A percentile compares a stretch with the other conserved stretches of the same genome.
These are phyloP conservation scores for Phaeosphaeriaceae sp. DNA, from an alignment of 2,329 filamentous ascomycete species.

Conservation along the genomic window DNA sequence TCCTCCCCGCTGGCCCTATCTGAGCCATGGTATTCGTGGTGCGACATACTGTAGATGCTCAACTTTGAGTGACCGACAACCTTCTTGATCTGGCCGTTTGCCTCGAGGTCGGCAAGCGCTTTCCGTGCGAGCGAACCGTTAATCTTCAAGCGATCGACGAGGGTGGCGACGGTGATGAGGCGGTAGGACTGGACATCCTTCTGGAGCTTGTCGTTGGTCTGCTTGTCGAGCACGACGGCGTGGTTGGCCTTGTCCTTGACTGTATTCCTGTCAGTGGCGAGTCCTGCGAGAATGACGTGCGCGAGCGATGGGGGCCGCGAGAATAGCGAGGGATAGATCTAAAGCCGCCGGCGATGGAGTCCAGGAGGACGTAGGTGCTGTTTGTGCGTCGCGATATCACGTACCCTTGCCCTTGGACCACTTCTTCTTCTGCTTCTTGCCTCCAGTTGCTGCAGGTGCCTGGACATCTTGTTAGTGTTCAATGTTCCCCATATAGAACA, in stretches of 20 bases:
- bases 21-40: not conserved
- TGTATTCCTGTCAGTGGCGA: conserved; percentile 54
- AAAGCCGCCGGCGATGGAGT: conserved; percentile 4
- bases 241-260: conserved; percentile 99
- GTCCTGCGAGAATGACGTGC: conserved; percentile 12
- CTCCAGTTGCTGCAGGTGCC: conserved; percentile 66
- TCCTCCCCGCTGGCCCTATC: not conserved
- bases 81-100: conserved; percentile 98
- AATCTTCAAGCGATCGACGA: conserved; percentile 99
- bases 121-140: conserved; percentile 95
- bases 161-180: conserved; percentile 96
- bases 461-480: conserved; percentile 14
- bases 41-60: conserved; percentile 90
- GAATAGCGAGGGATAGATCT: not conserved
- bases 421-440: conserved; percentile 86
- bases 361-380: conserved; percentile 10
- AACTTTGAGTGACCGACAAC: conserved; percentile 95
- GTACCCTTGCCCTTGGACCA: conserved; percentile 70
- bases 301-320: conserved; percentile 6
- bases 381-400: conserved; percentile 39
- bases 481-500: not conserved
- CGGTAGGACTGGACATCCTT: conserved; percentile 99
- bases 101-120: conserved; percentile 91
- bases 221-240: conserved; percentile 98
- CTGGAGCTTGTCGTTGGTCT: conserved; percentile 96